Conservation (phyloP, 169 alveolate species). For the Cryptosporidium andersoni region DNA sequence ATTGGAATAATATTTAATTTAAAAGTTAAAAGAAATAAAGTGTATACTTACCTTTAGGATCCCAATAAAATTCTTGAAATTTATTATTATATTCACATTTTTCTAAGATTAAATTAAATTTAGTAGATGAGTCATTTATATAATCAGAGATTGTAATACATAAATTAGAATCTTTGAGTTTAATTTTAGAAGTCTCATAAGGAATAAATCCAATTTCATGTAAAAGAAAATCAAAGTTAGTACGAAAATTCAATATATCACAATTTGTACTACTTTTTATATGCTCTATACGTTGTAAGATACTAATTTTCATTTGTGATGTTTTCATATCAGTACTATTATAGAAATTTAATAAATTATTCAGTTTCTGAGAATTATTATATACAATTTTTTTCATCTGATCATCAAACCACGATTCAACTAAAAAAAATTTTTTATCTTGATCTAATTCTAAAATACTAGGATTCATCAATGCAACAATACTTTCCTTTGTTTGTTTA, state of each 20-base stretch:
- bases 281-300: background rate
- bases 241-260: no score
- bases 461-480: conserved; percentile 21
- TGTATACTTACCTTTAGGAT: conserved; percentile 39
- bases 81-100: conserved; percentile 4
- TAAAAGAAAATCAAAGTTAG: background rate
- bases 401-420: conserved; percentile 60
- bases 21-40: background rate
- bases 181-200: conserved; percentile 13
- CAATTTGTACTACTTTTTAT: background rate
- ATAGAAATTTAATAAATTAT: conserved; percentile 13
- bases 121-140: background rate
- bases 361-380: conserved; percentile 19
- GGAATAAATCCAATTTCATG: conserved; percentile 13
- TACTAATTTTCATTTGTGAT: no score
- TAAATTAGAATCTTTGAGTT: background rate
- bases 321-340: no score
- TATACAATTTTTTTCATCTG: background rate
- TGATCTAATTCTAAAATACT: conserved; percentile 12
- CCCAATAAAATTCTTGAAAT: conserved; percentile 16
- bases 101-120: conserved; percentile 8
- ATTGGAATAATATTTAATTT: background rate
- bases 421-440: conserved; percentile 17
- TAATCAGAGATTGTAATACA: conserved; percentile 25
- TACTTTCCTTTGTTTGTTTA: conserved; percentile 1